These are phyloP conservation scores for Neurospora sublineolata DNA, from an alignment of 495 filamentous ascomycete genomes.

Conservation along the genomic window DNA sequence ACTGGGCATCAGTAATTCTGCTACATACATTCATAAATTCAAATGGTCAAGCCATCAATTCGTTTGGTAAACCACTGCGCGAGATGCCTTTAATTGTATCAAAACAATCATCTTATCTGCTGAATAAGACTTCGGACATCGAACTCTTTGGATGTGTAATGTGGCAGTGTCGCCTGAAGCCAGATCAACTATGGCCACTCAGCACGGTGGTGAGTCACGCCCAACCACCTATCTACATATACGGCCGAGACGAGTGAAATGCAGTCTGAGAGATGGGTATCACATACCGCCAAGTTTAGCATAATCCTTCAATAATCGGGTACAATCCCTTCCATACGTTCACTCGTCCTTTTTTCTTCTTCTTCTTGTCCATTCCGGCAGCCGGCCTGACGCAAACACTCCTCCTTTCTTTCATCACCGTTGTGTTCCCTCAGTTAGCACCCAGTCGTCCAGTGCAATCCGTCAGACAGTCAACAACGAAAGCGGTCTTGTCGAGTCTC, in stretches of 20 bases:
- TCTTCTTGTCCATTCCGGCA: neutral
- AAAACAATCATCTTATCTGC: neutral
- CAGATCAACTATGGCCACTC: neutral
- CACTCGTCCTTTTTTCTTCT: neutral
- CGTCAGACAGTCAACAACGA: neutral
- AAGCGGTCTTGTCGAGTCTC: neutral
- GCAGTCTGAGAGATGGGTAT: neutral
- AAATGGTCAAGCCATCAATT: neutral
- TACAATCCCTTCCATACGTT: neutral
- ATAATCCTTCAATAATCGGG: neutral
- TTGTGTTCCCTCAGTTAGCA: neutral
- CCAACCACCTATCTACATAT: neutral
- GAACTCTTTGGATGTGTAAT: neutral
- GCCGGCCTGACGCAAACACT: neutral
- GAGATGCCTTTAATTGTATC: neutral
- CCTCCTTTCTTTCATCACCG: neutral
- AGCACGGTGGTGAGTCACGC: neutral
- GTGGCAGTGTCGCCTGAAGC: neutral
- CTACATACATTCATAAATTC: neutral
- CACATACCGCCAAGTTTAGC: neutral
- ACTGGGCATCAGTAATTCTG: neutral
- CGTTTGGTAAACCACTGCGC: neutral
- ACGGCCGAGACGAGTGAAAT: neutral
- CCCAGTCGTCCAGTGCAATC: neutral
- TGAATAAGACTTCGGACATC: neutral